phyloP scores from a whole-genome alignment of 1,139 yeast species.

The Magnusiomyces suaveolens region DNA sequence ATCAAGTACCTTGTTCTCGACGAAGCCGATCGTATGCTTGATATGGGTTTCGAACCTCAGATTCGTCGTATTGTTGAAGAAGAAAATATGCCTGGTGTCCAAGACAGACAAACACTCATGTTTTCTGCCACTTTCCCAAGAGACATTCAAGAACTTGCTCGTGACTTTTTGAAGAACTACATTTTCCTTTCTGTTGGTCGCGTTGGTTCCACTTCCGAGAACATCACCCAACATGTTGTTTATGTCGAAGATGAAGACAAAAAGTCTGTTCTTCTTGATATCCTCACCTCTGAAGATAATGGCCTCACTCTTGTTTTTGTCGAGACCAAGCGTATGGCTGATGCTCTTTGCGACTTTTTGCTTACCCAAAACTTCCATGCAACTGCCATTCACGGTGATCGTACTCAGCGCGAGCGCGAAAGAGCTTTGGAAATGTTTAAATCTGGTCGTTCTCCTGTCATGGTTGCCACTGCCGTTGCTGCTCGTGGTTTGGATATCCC shows the following conservation, averaged over 20 bases:
- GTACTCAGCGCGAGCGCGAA: slow-evolving; percentile 96
- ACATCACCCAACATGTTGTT: slow-evolving; percentile 86
- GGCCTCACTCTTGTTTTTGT: slow-evolving; percentile 86
- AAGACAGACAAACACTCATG: slow-evolving; percentile 91
- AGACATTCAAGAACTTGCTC: slow-evolving; percentile 93
- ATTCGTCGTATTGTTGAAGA: slow-evolving; percentile 96
- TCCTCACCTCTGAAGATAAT: slow-evolving; percentile 64
- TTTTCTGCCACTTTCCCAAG: slow-evolving; percentile 98
- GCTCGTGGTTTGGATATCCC: slow-evolving; percentile 99
- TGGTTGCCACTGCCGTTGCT: slow-evolving; percentile 98
- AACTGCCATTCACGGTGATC: slow-evolving; percentile 97
- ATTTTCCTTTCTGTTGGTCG: slow-evolving; percentile 95
- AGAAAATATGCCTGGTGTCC: slow-evolving; percentile 91
- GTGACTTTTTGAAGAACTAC: slow-evolving; percentile 92
- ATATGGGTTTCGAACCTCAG: slow-evolving; percentile 99
- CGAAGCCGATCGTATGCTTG: slow-evolving; percentile 99
- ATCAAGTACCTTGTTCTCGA: slow-evolving; percentile 91
- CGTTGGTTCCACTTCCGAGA: slow-evolving; percentile 96
- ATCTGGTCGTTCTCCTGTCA: slow-evolving; percentile 76
- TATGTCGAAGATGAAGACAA: slow-evolving; percentile 94
- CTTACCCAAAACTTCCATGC: slow-evolving; percentile 89
- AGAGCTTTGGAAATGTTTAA: slow-evolving; percentile 87
- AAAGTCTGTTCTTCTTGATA: slow-evolving; percentile 82
- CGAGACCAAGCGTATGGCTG: slow-evolving; percentile 98
- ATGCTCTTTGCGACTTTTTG: slow-evolving; percentile 83